Conservation (phyloP, 345 rosid genomes). For the Moricandia arvensis region DNA sequence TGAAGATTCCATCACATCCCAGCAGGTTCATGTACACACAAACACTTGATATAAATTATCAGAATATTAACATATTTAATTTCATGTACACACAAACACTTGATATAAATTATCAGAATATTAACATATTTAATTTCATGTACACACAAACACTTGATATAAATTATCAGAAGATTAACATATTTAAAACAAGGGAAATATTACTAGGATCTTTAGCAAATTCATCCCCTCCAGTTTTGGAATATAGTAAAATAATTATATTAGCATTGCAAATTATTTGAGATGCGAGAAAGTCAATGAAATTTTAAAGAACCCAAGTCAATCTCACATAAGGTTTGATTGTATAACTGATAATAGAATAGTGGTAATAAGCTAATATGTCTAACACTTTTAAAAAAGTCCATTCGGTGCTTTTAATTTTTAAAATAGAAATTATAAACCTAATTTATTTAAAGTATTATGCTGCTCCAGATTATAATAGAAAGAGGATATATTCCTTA, state of each 20-base stretch:
- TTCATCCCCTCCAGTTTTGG: background rate
- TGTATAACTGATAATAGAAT: background rate
- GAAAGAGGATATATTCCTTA: no score
- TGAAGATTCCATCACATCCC: conserved; percentile 7
- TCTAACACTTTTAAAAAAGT: background rate
- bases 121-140: background rate
- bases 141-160: background rate
- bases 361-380: background rate
- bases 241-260: background rate
- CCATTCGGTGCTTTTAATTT: background rate
- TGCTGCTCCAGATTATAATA: background rate
- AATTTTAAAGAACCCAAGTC: background rate
- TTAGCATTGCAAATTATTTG: background rate
- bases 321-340: background rate
- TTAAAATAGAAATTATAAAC: background rate
- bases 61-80: background rate
- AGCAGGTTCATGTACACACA: conserved; percentile 13
- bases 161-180: background rate
- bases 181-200: background rate
- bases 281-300: background rate
- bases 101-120: background rate
- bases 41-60: background rate
- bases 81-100: conserved; percentile 3
- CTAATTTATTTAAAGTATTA: background rate
- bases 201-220: conserved; percentile 3